These are phyloP conservation scores for Candida ascalaphidarum DNA, from an alignment of 805 yeast species.

Conservation along the genomic window DNA sequence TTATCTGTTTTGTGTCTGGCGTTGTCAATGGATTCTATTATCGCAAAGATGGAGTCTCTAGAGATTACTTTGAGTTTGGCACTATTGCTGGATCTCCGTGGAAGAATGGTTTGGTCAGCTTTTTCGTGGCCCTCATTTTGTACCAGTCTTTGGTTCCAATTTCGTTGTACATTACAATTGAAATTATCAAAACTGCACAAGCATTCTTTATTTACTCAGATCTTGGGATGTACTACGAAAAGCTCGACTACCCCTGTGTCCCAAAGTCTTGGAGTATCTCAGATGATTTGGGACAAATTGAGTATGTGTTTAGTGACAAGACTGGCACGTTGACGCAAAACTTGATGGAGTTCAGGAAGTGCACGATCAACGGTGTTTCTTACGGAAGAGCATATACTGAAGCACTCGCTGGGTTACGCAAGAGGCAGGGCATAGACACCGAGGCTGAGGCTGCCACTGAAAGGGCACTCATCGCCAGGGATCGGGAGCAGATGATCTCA, in stretches of 20 bases:
- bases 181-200: slow-evolving; percentile 69
- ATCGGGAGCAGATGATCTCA: slow-evolving; percentile 40
- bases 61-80: slow-evolving; percentile 62
- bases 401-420: slow-evolving; percentile 64
- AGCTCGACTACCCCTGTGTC: slow-evolving; percentile 64
- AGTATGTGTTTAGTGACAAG: slow-evolving; percentile 74
- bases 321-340: slow-evolving; percentile 82
- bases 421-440: slow-evolving; percentile 56
- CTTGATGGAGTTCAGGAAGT: slow-evolving; percentile 74
- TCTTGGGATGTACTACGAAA: slow-evolving; percentile 58
- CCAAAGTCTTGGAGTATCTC: slow-evolving; percentile 81
- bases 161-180: slow-evolving; percentile 70
- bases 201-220: slow-evolving; percentile 72
- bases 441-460: slow-evolving; percentile 37
- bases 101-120: slow-evolving; percentile 58
- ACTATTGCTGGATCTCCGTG: slow-evolving; percentile 60
- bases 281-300: slow-evolving; percentile 80
- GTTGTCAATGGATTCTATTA: slow-evolving; percentile 65
- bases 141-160: slow-evolving; percentile 76
- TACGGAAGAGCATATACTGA: slow-evolving; percentile 77
- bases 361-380: slow-evolving; percentile 57
- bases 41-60: slow-evolving; percentile 34
- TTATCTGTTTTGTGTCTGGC: slow-evolving; percentile 64
- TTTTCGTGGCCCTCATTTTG: slow-evolving; percentile 64
- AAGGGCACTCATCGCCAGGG: slow-evolving; percentile 31